Percentiles rank a stretch among this genome's conserved stretches.
Conservation (phyloP, 2,329 filamentous ascomycete genomes). For the Neofusicoccum parvum region DNA sequence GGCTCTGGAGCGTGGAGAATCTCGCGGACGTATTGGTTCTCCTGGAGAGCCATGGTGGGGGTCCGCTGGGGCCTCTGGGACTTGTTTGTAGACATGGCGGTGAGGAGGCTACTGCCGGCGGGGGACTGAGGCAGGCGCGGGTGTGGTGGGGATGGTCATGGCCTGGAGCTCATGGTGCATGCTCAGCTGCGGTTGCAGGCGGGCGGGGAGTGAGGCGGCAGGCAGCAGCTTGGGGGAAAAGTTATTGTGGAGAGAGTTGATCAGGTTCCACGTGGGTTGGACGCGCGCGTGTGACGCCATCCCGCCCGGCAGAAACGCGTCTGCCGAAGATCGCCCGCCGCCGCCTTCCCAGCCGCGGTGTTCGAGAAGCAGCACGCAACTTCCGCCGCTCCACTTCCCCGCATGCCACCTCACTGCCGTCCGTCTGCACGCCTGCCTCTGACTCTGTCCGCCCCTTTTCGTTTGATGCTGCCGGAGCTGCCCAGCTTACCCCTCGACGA, state of each 20-base stretch:
- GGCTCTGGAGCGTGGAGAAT: conserved; percentile 43
- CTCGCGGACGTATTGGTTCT: conserved; percentile 50
- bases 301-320: conserved; percentile 13
- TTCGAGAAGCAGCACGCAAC: background rate
- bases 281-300: conserved; percentile 15
- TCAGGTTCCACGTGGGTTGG: background rate
- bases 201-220: background rate
- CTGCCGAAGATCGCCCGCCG: background rate
- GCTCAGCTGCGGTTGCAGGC: background rate
- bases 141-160: conserved; percentile 4
- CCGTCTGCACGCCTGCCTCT: background rate
- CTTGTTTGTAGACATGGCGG: conserved; percentile 17
- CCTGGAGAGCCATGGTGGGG: conserved; percentile 24
- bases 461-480: too few relatives aligned
- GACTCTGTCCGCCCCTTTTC: background rate
- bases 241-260: background rate
- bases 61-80: conserved; percentile 1
- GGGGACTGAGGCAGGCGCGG: background rate
- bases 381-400: background rate
- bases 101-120: background rate
- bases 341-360: background rate
- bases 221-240: background rate
- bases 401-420: background rate
- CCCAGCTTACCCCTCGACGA: background rate
- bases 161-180: conserved; percentile 1